phyloP scores from a whole-genome alignment of 2,329 filamentous ascomycete genomes.

The Penicillium sp. region DNA sequence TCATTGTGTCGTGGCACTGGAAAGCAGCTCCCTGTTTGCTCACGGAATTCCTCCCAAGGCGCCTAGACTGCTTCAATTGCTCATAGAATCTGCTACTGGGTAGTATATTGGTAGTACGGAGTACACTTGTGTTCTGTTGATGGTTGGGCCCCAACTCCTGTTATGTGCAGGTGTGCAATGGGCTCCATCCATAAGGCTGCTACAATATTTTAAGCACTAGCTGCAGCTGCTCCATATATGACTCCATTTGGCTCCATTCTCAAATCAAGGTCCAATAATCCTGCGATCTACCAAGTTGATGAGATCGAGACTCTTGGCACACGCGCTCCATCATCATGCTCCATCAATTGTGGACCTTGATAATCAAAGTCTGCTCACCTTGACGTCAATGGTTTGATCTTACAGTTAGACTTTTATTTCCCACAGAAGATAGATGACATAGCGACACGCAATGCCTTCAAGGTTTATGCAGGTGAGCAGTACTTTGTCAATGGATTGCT shows the following conservation, averaged over 20 bases:
- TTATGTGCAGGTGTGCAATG: not conserved
- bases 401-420: not conserved
- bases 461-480: not conserved
- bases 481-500: too few relatives aligned
- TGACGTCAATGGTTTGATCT: conserved; percentile 15
- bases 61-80: too few relatives aligned
- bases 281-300: conserved; percentile 14
- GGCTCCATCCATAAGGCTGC: conserved; percentile 13
- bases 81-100: too few relatives aligned
- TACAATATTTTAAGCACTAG: conserved; percentile 3
- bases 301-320: conserved; percentile 17
- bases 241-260: not conserved
- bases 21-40: conserved; percentile 4
- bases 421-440: not conserved
- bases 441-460: not conserved
- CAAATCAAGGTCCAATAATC: conserved; percentile 2
- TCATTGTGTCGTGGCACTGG: conserved; percentile 9
- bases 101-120: too few relatives aligned
- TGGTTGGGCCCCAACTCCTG: too few relatives aligned
- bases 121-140: too few relatives aligned
- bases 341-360: conserved; percentile 2
- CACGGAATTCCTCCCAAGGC: too few relatives aligned
- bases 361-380: conserved; percentile 13
- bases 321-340: conserved; percentile 15
- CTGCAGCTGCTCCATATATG: not conserved